Evolutionary conservation across 768 basidiomycete species (phyloP).

Genomic region (Termitomyces sp.): DNA sequence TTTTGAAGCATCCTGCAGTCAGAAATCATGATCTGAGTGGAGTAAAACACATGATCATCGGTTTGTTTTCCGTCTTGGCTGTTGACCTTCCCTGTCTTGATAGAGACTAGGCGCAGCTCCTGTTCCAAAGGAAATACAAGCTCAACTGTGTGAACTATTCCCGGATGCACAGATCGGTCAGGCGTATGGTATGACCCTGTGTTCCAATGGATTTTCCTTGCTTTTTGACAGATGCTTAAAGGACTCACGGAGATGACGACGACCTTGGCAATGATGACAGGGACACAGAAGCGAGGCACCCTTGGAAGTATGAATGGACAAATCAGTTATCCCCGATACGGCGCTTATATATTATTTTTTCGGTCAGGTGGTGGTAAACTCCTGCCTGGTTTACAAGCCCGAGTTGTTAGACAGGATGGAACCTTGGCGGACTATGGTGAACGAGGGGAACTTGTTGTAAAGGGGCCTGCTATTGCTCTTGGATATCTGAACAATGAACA

Average conservation of each 20-base stretch:
- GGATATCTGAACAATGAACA: constrained; percentile 40
- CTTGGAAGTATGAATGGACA: constrained; percentile 25
- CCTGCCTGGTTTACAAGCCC: constrained; percentile 37
- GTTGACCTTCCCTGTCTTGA: neutral
- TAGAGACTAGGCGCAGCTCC: constrained; percentile 49
- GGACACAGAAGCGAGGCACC: constrained; percentile 32
- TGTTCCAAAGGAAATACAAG: constrained; percentile 44
- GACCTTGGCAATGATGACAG: constrained; percentile 39
- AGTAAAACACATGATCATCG: constrained; percentile 35
- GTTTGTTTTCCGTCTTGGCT: constrained; percentile 23
- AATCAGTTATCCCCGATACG: neutral
- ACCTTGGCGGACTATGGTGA: constrained; percentile 35
- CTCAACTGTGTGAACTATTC: constrained; percentile 36
- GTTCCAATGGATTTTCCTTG: neutral
- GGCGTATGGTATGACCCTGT: constrained; percentile 41
- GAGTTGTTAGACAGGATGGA: constrained; percentile 42
- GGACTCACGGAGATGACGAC: constrained; percentile 34
- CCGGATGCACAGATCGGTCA: constrained; percentile 54
- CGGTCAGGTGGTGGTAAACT: constrained; percentile 33
- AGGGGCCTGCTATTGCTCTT: constrained; percentile 35
- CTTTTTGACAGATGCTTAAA: neutral
- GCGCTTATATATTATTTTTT: neutral
- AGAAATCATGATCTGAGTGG: constrained; percentile 34
- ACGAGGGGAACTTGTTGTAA: constrained; percentile 42
- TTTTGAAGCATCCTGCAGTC: constrained; percentile 29